Evolutionary conservation across 805 yeast genomes (phyloP), one percentile per base, ranked within the genome.

Genomic region (Saccharomycopsis synnaedendra): DNA sequence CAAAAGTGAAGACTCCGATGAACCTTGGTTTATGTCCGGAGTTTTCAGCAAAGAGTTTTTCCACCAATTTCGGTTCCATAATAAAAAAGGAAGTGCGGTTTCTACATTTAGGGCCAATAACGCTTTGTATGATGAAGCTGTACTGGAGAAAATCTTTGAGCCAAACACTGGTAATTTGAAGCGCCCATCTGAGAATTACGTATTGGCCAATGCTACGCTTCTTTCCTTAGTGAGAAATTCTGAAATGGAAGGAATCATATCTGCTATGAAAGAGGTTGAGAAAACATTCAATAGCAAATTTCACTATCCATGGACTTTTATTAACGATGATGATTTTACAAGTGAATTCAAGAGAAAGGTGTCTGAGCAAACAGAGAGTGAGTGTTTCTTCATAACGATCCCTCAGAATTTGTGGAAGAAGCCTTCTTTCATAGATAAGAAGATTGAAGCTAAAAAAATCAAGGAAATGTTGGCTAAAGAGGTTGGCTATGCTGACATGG

Each of bases 271-370:
- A 47, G 75, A 72, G 53, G 72, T 87, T 36, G 95, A 86, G 58
- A 60, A 60, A 30, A 70, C 65, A 1, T 86, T 85, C 67, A 86
- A 86, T 59, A 52, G 63, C 30, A 82, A 83, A 57, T 86, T 80
- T 62, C 71, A 74, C 43, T 86, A 86, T 59, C 94, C 95, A 0
- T 86, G 86, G 66, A 85, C 85, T 1, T 82, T 86, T 50, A 59
- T 86, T 38, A 86, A 85, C 58, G 94, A 87, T 57, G 68, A 65
- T 47, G 78, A 78, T 3, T 86, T 86, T 59, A 64, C 75, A 1
- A 73, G 75, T 0, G 60, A 60, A 30, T 86, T 86, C 66, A 81
- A 69, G 58, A 54, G 61, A 3, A 58, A 59, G 27, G 67, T 85
- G 39, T 45, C 51, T 37, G 57, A 60, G 8, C 58, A 58, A n/a